Evolutionary conservation across 352 stramenopile species (phyloP).

Genomic region (Globisporangium paddicum): DNA sequence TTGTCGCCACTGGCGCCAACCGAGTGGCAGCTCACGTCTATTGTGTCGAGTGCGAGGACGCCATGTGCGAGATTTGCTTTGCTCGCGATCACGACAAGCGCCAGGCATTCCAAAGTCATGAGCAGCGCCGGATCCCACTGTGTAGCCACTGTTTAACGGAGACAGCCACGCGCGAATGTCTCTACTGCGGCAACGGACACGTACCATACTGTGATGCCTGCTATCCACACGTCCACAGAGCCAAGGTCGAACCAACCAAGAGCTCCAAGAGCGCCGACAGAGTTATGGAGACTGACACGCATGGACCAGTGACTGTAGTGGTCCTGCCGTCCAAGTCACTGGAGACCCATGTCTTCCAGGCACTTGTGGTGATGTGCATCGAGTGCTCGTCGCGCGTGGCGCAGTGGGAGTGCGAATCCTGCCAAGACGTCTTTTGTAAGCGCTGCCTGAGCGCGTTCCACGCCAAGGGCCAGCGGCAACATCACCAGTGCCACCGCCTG

Average conservation of each 20-base stretch:
- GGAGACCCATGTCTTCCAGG: conserved; percentile 29
- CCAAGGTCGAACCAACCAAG: not conserved
- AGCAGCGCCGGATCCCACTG: conserved; percentile 25
- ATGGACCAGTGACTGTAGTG: no score
- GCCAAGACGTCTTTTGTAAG: conserved; percentile 66
- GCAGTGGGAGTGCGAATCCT: conserved; percentile 64
- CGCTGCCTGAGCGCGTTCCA: conserved; percentile 51
- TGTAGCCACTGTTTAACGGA: conserved; percentile 49
- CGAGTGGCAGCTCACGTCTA: conserved; percentile 45
- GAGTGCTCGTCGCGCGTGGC: conserved; percentile 51
- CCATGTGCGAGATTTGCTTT: conserved; percentile 62
- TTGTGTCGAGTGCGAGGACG: conserved; percentile 67
- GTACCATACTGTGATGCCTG: conserved; percentile 66
- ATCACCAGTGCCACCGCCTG: conserved; percentile 47
- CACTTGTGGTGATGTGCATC: conserved; percentile 60
- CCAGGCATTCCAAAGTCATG: conserved; percentile 39
- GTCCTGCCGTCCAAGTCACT: not conserved
- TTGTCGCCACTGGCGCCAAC: not conserved
- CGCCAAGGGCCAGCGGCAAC: conserved; percentile 49
- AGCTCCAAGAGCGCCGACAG: not conserved
- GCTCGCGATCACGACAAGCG: conserved; percentile 51
- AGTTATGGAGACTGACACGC: not conserved
- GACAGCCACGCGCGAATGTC: conserved; percentile 61
- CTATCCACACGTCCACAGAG: conserved; percentile 48
- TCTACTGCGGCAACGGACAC: conserved; percentile 58